Base-by-base conservation (phyloP, 805 yeast species). In the Groenewaldozyma salmanticensis region DNA sequence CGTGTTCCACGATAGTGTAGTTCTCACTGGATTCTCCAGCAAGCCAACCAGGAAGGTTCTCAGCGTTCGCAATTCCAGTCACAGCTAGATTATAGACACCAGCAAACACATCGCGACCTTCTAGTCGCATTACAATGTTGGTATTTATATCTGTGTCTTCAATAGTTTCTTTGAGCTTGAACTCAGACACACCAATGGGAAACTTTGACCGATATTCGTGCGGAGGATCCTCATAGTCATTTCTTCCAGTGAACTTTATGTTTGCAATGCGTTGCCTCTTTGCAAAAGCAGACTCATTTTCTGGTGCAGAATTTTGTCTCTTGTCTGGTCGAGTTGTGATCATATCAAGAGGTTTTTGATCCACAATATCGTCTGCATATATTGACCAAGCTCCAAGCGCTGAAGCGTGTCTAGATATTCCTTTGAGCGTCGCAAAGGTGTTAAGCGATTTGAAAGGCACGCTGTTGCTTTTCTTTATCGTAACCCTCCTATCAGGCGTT, bases 21-120 rank as follows among this genome's bases (percentile, higher is more conserved):
- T 61, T 60, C 1, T 59, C 50, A 0, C 82, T 81, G 46, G 78
- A 79, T 55, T 82, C 86, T 2, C 94, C 94, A 3, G 88, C 76
- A 24, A 84, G 57, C 88, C 87, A 84, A 22, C 76, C 71, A 1
- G 95, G 94, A 13, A 81, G 60, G 0, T 49, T 63, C n/a, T 67
- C 62, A 0, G 81, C 71, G 49, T 81, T 71, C 1, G 78, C 59
- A 0, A 68, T 51, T 1, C 65, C 71, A 47, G 61, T 42, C 39
- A 64, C 65, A 21, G 86, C 72, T 15, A 84, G 63, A 52, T 81
- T 79, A 57, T 81, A 86, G 31, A 84, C 52, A 0, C 95, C 95
- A 2, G 76, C 94, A 67, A 78, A 84, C 0, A 85, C 71, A 54
- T 84, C 94, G 16, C 64, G 66, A 1, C 95, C 95, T 2, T 68